Evolutionary conservation across 805 yeast species (phyloP).

Genomic region (Kurtzmaniella fragi): DNA sequence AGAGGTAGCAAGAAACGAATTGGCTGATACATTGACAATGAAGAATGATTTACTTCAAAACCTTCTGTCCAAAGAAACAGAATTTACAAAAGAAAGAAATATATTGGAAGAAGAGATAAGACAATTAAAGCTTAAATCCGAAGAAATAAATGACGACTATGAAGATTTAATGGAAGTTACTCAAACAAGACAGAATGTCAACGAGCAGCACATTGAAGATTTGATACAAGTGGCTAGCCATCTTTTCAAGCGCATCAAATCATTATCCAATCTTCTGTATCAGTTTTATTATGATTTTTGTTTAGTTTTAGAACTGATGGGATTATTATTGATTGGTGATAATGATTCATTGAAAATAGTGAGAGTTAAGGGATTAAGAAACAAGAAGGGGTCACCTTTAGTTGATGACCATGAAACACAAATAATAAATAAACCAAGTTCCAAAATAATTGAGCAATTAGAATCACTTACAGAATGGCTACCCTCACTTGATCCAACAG

Average conservation of each 20-base stretch:
- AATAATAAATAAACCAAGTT: constrained; percentile 27
- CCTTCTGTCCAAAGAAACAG: constrained; percentile 60
- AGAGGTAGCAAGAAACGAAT: constrained; percentile 11
- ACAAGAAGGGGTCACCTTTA: constrained; percentile 22
- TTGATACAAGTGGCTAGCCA: constrained; percentile 16
- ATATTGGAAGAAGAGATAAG: constrained; percentile 47
- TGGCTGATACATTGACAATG: constrained; percentile 27
- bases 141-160: constrained; percentile 39
- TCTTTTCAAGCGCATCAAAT: constrained; percentile 11
- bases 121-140: constrained; percentile 38
- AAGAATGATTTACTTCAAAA: constrained; percentile 65
- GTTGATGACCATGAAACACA: constrained; percentile 26
- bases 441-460: constrained; percentile 39
- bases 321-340: constrained; percentile 57
- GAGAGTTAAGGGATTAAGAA: constrained; percentile 75
- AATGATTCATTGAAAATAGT: constrained; percentile 45
- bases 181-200: constrained; percentile 16
- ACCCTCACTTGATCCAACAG: not conserved
- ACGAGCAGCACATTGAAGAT: constrained; percentile 23
- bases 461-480: constrained; percentile 45
- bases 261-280: constrained; percentile 14
- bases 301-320: constrained; percentile 66
- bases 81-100: constrained; percentile 50
- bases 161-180: constrained; percentile 40
- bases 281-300: constrained; percentile 43